Conservation (phyloP, 2,329 filamentous ascomycete species). For the Fusarium subglutinans region DNA sequence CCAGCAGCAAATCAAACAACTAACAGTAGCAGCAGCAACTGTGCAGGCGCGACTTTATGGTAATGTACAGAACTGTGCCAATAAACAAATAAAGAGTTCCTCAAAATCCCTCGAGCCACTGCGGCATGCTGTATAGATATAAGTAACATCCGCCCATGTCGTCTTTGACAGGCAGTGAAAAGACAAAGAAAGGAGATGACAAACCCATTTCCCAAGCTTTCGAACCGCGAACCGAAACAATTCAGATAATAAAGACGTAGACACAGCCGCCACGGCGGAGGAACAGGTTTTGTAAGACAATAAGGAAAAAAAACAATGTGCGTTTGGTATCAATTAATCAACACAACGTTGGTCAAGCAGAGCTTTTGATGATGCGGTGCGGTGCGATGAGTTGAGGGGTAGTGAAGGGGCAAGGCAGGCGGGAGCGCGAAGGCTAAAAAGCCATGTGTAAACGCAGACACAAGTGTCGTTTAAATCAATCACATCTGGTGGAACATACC, state of each 20-base stretch:
- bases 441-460: slow-evolving; percentile 51
- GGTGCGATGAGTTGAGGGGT: slow-evolving; percentile 2
- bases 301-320: slow-evolving; percentile 32
- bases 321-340: slow-evolving; percentile 53
- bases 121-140: slow-evolving; percentile 44
- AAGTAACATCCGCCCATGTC: slow-evolving; percentile 42
- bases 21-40: slow-evolving; percentile 53
- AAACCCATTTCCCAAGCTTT: slow-evolving; percentile 41
- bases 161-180: slow-evolving; percentile 34
- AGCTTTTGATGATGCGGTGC: slow-evolving; percentile 34
- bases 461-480: slow-evolving; percentile 52
- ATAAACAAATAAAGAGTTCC: slow-evolving; percentile 46
- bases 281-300: slow-evolving; percentile 34
- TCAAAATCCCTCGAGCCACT: slow-evolving; percentile 51
- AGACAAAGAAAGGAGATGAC: slow-evolving; percentile 40
- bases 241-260: slow-evolving; percentile 31
- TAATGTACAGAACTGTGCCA: slow-evolving; percentile 65
- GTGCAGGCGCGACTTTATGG: slow-evolving; percentile 55
- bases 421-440: slow-evolving; percentile 32
- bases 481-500: slow-evolving; percentile 99
- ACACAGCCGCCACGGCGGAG: slow-evolving; percentile 39
- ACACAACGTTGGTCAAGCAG: slow-evolving; percentile 44
- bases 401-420: slow-evolving; percentile 27
- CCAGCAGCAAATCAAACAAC: slow-evolving; percentile 47
- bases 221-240: slow-evolving; percentile 23